Percentiles rank a stretch among this genome's conserved stretches.
phyloP scores from a whole-genome alignment of 1,284 basidiomycete genomes.

The Naganishia albida region DNA sequence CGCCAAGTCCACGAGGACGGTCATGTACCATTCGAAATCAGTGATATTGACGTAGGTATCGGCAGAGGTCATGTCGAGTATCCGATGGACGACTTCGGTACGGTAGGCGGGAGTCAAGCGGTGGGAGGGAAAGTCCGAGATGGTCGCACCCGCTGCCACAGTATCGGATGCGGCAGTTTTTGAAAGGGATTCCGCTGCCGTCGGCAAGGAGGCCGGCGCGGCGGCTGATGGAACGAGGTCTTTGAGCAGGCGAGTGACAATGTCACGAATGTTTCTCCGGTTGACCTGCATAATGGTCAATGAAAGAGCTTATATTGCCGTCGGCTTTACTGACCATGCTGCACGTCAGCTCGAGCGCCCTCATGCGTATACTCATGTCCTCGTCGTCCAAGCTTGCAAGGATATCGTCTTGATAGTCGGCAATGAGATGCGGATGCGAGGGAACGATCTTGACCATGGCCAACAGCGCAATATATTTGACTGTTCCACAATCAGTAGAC shows the following conservation, averaged over 20 bases:
- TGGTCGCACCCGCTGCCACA: slow-evolving; percentile 52
- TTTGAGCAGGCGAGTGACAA: slow-evolving; percentile 81
- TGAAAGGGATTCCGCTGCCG: slow-evolving; percentile 36
- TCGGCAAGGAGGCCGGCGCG: slow-evolving; percentile 10
- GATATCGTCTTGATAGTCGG: slow-evolving; percentile 89
- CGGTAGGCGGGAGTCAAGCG: slow-evolving; percentile 72
- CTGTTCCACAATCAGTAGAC: slow-evolving; percentile 54
- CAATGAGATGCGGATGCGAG: slow-evolving; percentile 84
- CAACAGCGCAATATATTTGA: slow-evolving; percentile 93
- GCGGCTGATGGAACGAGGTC: slow-evolving; percentile 66
- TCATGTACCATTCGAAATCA: slow-evolving; percentile 97
- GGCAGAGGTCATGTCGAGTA: slow-evolving; percentile 78
- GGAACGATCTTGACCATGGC: slow-evolving; percentile 96
- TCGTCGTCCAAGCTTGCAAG: slow-evolving; percentile 85
- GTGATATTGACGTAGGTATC: slow-evolving; percentile 82
- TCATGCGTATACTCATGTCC: slow-evolving; percentile 92
- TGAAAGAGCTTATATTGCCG: not conserved
- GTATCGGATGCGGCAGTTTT: slow-evolving; percentile 53
- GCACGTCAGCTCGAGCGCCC: slow-evolving; percentile 88
- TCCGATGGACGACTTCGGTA: slow-evolving; percentile 72
- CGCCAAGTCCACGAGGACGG: slow-evolving; percentile 84
- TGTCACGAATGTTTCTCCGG: slow-evolving; percentile 77
- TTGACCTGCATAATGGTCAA: slow-evolving; percentile 62
- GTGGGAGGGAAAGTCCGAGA: slow-evolving; percentile 56
- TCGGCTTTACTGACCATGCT: slow-evolving; percentile 69